Evolutionary conservation across 2,329 filamentous ascomycete species (phyloP), one percentile per base, ranked within the genome.

Genomic region (Colletotrichum trifolii): DNA sequence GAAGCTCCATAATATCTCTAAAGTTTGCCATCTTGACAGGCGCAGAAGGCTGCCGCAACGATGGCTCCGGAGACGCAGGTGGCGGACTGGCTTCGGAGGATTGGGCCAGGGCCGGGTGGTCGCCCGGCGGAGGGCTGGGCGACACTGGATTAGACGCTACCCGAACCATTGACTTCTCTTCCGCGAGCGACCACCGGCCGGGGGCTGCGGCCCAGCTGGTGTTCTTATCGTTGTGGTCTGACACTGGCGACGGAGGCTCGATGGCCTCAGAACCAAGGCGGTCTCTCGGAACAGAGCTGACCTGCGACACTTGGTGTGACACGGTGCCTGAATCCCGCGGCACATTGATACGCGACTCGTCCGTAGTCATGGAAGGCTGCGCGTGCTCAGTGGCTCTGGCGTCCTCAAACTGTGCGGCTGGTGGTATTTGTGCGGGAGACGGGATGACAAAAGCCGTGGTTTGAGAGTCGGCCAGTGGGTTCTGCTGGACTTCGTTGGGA

Each of bases 1-100:
- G 83, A 54, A 96, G 83, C 8, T 86, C 87, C 71, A 93, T 83
- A 66, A 97, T 97, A 63, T 97, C 91, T 54, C 89, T 87, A 77
- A 96, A 94, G 2, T 85, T 81, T 68, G 85, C 83, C 42, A 86
- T 79, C 50, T 80, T 84, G 47, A 70, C 17, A 11, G 65, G 54
- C 40, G 60, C 69, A 40, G 61, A 56, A 17, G 55, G 59, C 12
- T 54, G 52, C 13, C 40, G 68, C 10, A 64, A 54, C 69, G 73
- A 61, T n/a, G 67, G 55, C 7, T 67, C 55, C 35, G 68, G 58
- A 43, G 68, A 63, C 40, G 62, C 60, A 39, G 71, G 67, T 43
- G 67, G 68, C 43, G 52, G 34, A 45, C 42, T 40, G 53, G 48
- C 49, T 46, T 57, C 56, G 15, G 54, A 42, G 35, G 57, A 50